Evolutionary conservation across 768 basidiomycete species (phyloP).

Genomic region (Amanita phalloides): DNA sequence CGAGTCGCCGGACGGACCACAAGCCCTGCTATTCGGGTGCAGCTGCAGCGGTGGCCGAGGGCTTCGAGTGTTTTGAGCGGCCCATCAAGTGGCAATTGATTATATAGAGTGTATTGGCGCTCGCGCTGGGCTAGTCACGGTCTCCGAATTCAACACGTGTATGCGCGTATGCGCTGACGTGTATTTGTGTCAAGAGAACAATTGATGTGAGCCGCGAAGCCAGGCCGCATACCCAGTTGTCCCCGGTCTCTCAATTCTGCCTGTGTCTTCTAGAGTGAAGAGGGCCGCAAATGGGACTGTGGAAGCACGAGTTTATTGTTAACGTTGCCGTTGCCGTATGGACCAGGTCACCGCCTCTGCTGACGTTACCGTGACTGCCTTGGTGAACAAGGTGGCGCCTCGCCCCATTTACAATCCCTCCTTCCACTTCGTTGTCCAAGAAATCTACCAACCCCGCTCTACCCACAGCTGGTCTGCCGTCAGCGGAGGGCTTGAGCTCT

Average conservation of each 20-base stretch:
- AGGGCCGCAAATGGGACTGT: slow-evolving; percentile 10
- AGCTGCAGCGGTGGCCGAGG: too few species aligned
- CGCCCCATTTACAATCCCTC: slow-evolving; percentile 20
- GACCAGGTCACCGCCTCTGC: slow-evolving; percentile 13
- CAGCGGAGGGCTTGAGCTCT: slow-evolving; percentile 12
- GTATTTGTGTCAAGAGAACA: too few species aligned
- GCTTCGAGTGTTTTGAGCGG: too few species aligned
- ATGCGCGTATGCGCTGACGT: too few species aligned
- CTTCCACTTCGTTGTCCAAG: slow-evolving; percentile 9
- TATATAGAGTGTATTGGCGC: too few species aligned
- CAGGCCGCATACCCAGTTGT: slow-evolving; percentile 19
- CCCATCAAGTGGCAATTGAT: too few species aligned
- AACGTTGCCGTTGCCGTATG: slow-evolving; percentile 26
- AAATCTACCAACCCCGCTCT: slow-evolving; percentile 7
- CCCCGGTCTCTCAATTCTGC: slow-evolving; percentile 25
- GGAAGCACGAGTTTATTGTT: slow-evolving; percentile 22
- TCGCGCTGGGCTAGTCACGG: too few species aligned
- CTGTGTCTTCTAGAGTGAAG: slow-evolving; percentile 24
- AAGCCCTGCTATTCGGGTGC: too few species aligned
- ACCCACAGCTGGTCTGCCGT: slow-evolving; percentile 6
- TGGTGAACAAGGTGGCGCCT: slow-evolving; percentile 20
- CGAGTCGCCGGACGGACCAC: too few species aligned
- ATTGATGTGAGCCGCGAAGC: too few species aligned
- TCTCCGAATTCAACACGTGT: too few species aligned
- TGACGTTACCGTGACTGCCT: background rate